A percentile compares a stretch with the other conserved stretches of the same genome.
Evolutionary conservation across 106 monocot genomes (phyloP).

Genomic region (Dendrobium chrysotoxum): DNA sequence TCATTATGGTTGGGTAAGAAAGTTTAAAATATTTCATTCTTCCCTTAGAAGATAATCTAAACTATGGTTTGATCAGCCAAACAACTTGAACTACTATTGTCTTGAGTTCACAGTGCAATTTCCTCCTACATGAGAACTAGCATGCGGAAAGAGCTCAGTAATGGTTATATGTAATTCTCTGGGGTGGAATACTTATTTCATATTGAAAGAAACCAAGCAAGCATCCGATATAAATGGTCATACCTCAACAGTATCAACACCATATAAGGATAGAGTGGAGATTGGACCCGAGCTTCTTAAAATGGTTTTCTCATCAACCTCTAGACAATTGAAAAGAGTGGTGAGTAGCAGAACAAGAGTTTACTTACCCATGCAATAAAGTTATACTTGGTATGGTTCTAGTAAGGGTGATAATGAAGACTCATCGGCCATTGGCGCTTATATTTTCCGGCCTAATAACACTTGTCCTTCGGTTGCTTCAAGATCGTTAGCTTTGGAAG

Average conservation of each 20-base stretch:
- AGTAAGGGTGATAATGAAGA: constrained; percentile 42
- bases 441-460: constrained; percentile 79
- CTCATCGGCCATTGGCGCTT: constrained; percentile 73
- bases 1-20: too few relatives aligned
- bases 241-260: constrained; percentile 15
- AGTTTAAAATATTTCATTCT: too few relatives aligned
- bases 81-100: too few relatives aligned
- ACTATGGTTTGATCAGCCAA: too few relatives aligned
- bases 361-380: constrained; percentile 59
- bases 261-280: constrained; percentile 41
- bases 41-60: too few relatives aligned
- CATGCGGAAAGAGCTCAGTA: too few relatives aligned
- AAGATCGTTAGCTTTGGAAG: constrained; percentile 34
- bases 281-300: constrained; percentile 63
- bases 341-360: constrained; percentile 46
- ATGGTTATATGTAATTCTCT: too few relatives aligned
- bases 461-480: constrained; percentile 35
- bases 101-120: too few relatives aligned
- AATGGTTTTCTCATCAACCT: constrained; percentile 48
- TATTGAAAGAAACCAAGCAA: constrained; percentile 34
- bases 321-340: constrained; percentile 54
- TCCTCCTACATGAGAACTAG: too few relatives aligned
- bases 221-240: constrained; percentile 11
- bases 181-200: constrained; percentile 77
- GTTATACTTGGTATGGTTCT: constrained; percentile 65